These are phyloP conservation scores for Fusarium penzigii DNA, from an alignment of 2,329 filamentous ascomycete species.

Conservation along the genomic window DNA sequence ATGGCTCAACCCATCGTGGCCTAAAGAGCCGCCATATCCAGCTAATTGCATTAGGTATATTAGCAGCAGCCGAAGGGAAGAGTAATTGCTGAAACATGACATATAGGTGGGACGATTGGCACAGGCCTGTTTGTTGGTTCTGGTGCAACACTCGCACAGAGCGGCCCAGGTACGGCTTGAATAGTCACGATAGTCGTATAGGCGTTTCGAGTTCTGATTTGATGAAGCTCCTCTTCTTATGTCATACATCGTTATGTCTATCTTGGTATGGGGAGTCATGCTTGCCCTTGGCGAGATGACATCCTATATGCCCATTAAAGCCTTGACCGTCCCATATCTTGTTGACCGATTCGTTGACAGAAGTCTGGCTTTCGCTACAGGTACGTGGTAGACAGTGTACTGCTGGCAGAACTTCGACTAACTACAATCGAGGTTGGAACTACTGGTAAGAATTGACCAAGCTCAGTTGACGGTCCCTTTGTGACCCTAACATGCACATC, in stretches of 20 bases:
- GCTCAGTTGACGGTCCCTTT: too few species aligned
- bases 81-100: background rate
- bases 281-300: constrained; percentile 56
- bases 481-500: too few species aligned
- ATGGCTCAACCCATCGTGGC: too few species aligned
- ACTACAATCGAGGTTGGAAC: too few species aligned
- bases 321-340: constrained; percentile 58
- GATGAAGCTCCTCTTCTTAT: constrained; percentile 72
- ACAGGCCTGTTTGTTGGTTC: constrained; percentile 18
- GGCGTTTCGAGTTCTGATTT: too few species aligned
- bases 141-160: constrained; percentile 9
- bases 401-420: too few species aligned
- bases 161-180: too few species aligned
- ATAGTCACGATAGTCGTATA: too few species aligned
- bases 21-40: constrained; percentile 63
- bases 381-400: too few species aligned
- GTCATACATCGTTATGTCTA: constrained; percentile 61
- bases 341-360: constrained; percentile 55
- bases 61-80: background rate
- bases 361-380: constrained; percentile 53
- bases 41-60: constrained; percentile 50
- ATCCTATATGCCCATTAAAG: constrained; percentile 55
- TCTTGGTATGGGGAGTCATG: constrained; percentile 56
- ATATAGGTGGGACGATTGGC: constrained; percentile 1
- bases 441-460: too few species aligned